A percentile compares a stretch with the other conserved stretches of the same genome.
Conservation (phyloP, 352 stramenopile species). For the Pseudoperonospora humuli region DNA sequence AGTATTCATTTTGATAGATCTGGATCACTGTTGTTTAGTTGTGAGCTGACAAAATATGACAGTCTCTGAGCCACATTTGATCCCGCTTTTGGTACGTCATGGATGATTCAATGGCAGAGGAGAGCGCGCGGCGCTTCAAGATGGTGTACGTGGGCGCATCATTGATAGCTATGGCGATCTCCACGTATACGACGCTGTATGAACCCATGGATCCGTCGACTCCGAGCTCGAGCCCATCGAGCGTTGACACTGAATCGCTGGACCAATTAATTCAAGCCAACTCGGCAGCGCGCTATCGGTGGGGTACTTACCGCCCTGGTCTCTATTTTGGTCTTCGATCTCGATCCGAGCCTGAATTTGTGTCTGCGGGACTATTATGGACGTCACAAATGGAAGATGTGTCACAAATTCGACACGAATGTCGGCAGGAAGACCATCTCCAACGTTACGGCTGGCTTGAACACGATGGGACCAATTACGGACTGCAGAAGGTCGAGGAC, state of each 20-base stretch:
- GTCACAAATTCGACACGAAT: constrained; percentile 66
- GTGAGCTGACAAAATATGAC: no score
- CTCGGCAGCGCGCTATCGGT: constrained; percentile 34
- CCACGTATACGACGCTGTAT: constrained; percentile 20
- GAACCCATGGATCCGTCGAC: constrained; percentile 7
- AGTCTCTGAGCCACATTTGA: no score
- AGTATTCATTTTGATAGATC: no score
- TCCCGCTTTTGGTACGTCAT: not conserved
- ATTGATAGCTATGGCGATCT: constrained; percentile 20
- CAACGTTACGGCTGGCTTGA: constrained; percentile 76
- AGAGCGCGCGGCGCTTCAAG: constrained; percentile 18
- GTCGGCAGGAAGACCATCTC: constrained; percentile 66
- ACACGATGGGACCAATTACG: constrained; percentile 61
- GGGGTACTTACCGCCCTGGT: constrained; percentile 69
- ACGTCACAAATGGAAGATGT: constrained; percentile 56
- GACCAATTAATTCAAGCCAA: constrained; percentile 27
- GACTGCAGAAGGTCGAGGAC: constrained; percentile 54
- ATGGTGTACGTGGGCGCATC: constrained; percentile 21
- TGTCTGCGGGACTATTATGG: constrained; percentile 74
- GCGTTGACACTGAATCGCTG: constrained; percentile 31
- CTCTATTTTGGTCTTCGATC: constrained; percentile 78
- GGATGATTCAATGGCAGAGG: constrained; percentile 12
- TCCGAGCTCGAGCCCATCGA: not conserved
- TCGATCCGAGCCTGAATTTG: constrained; percentile 46
- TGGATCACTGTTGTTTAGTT: no score